Evolutionary conservation across 2,329 filamentous ascomycete species (phyloP).

Genomic region (Colletotrichum lini): DNA sequence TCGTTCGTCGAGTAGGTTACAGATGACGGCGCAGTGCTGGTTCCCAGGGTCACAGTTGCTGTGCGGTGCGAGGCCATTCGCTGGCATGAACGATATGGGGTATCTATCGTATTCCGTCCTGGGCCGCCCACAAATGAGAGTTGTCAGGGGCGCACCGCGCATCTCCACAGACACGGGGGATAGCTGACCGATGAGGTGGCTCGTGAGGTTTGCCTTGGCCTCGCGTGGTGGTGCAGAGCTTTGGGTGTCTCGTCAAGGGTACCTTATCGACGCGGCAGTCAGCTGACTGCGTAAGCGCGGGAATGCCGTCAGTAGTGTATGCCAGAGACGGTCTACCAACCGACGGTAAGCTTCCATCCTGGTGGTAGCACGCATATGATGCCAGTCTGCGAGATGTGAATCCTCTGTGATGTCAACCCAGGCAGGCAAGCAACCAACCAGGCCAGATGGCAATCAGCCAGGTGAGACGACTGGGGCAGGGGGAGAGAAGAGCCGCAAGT

Average conservation of each 20-base stretch:
- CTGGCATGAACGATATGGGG: no score
- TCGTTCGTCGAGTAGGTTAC: neutral
- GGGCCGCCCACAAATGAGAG: neutral
- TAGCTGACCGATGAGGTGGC: neutral
- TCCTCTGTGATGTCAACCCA: no score
- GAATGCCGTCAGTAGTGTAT: neutral
- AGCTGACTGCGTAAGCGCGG: constrained; percentile 21
- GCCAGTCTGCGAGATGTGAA: neutral
- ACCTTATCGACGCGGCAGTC: constrained; percentile 8
- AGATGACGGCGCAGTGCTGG: neutral
- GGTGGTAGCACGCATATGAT: neutral
- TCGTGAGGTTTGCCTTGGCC: no score
- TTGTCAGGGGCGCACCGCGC: neutral
- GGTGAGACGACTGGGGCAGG: neutral
- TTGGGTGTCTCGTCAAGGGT: neutral
- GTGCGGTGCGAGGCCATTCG: neutral
- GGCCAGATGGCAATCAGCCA: neutral
- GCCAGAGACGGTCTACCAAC: neutral
- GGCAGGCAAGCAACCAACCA: no score
- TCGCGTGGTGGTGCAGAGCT: constrained; percentile 1
- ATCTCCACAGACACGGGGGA: constrained; percentile 1
- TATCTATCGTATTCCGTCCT: neutral
- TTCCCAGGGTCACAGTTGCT: neutral
- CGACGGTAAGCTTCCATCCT: neutral
- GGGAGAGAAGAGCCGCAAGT: no score